Base-by-base conservation (phyloP, 345 rosid genomes). In the Eucalyptus marginata region DNA sequence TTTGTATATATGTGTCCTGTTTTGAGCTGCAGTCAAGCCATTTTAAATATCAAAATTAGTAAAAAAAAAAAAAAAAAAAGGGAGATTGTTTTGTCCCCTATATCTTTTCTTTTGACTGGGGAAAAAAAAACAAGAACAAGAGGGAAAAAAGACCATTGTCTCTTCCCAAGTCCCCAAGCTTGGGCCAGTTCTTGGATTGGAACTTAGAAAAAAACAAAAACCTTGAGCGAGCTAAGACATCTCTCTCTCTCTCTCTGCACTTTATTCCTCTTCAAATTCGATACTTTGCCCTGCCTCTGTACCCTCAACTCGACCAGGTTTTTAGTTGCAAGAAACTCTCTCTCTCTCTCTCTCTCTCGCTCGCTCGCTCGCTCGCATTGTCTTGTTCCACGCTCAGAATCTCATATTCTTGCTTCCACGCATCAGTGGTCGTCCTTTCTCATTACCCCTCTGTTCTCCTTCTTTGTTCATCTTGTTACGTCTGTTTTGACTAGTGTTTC, bases 371-470 rank as follows among this genome's bases (percentile, higher is more conserved):
- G 44, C 92, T 87, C 92, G 88, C 95, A 95, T 94, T 95, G 97
- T 94, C 95, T 92, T 92, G 91, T 94, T 92, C 85, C 89, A 20
- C 90, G 80, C 91, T 80, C 91, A 88, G 89, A 93, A 92, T 93
- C 94, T 92, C 93, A 84, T 88, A 87, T 54, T 90, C 88, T 90
- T 89, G 84, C 91, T 94, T 91, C 94, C 90, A 89, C 93, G 89
- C 94, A 87, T 76, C 91, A 90, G 79, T 86, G 80, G 40, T 29
- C 49, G 25, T 79, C 86, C 83, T 86, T 47, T 68, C 88, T 89
- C 49, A 86, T 90, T n/a, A 22, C 81, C 89, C 50, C 90, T 90
- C 91, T 90, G 86, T 76, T 59, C 56, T 46, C 13, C 86, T 47
- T 36, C 88, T 62, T 62, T 50, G 36, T 46, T 40, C 71, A 24